A percentile compares a stretch with the other conserved stretches of the same genome.
phyloP scores from a whole-genome alignment of 1,139 yeast genomes.

The Debaryomyces sp. region DNA sequence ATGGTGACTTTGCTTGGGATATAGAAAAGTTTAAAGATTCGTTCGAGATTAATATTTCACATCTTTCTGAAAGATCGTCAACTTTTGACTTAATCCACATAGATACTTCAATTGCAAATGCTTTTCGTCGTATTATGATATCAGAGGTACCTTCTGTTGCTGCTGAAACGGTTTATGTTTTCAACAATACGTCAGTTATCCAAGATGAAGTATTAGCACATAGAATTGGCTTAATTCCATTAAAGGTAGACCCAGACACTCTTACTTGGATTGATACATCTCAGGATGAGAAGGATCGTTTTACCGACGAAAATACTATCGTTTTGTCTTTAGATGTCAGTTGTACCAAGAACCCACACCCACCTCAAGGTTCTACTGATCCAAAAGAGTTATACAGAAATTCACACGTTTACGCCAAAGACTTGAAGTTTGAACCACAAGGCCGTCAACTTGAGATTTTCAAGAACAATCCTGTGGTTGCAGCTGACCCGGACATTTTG shows the following conservation, averaged over 20 bases:
- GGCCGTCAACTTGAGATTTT: slow-evolving; percentile 79
- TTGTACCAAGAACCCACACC: slow-evolving; percentile 85
- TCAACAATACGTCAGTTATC: slow-evolving; percentile 93
- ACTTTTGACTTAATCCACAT: slow-evolving; percentile 85
- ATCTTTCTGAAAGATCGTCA: slow-evolving; percentile 68
- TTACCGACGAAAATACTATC: slow-evolving; percentile 85
- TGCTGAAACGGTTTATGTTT: slow-evolving; percentile 85
- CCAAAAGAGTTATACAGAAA: slow-evolving; percentile 84
- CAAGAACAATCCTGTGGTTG: slow-evolving; percentile 69
- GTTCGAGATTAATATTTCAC: slow-evolving; percentile 70
- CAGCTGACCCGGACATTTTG: slow-evolving; percentile 85
- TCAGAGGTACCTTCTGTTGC: slow-evolving; percentile 97
- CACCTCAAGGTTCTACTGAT: slow-evolving; percentile 76
- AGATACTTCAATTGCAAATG: slow-evolving; percentile 93
- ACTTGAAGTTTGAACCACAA: slow-evolving; percentile 87
- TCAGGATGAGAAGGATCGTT: slow-evolving; percentile 66
- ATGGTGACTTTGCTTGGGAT: slow-evolving; percentile 79
- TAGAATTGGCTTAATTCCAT: slow-evolving; percentile 89
- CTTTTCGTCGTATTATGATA: slow-evolving; percentile 95
- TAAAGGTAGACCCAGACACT: slow-evolving; percentile 89
- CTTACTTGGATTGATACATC: slow-evolving; percentile 73
- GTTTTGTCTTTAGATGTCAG: slow-evolving; percentile 79
- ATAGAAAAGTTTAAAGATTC: slow-evolving; percentile 73
- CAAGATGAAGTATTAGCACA: slow-evolving; percentile 97
- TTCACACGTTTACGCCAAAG: slow-evolving; percentile 85